Evolutionary conservation across 108 stramenopile species (phyloP), one percentile per base, ranked within the genome.

Genomic region (Nitzschia sp.): DNA sequence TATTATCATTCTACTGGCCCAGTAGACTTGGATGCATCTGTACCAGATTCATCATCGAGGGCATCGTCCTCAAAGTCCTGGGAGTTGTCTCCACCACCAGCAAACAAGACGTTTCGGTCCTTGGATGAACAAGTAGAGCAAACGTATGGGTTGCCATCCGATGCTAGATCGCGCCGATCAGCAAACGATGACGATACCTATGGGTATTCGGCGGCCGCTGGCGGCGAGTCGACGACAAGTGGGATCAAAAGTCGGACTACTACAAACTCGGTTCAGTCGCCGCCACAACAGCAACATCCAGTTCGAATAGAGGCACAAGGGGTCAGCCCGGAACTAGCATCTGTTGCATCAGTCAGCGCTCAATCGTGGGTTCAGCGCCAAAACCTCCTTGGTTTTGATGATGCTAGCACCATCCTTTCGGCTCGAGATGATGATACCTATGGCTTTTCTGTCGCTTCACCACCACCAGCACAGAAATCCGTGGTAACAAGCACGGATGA

Each of bases 11-110:
- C n/a, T n/a, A n/a, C n/a, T n/a, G 72, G 73, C 36, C 65, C 65
- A 23, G 73, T 74, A 19, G 74, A 75, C 36, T 46, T 75, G 38
- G 74, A 75, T 55, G 74, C 68, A 23, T 68, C 60, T 2, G 19
- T 66, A 23, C 5, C 25, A 19, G 60, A 51, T 38, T 60, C 63
- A 15, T 19, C 19, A 1, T 68, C 67, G 4, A n/a, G 18, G 15
- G 35, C 54, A 27, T 68, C 67, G 4, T 68, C 55, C 30, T 25
- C 55, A 36, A 28, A 51, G 9, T 62, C 61, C 8, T 38, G 24
- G 28, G 24, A 25, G 1, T 15, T 25, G 1, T 38, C 33, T 36
- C 32, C n/a, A n/a, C n/a, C n/a, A n/a, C 38, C 38, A 15, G 15
- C 15, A 15, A 11, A 8, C 8, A 42, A 11, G 11, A 11, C 38